Evolutionary conservation across 768 basidiomycete species (phyloP), one percentile per base, ranked within the genome.

Genomic region (Candolleomyces eurysporus): DNA sequence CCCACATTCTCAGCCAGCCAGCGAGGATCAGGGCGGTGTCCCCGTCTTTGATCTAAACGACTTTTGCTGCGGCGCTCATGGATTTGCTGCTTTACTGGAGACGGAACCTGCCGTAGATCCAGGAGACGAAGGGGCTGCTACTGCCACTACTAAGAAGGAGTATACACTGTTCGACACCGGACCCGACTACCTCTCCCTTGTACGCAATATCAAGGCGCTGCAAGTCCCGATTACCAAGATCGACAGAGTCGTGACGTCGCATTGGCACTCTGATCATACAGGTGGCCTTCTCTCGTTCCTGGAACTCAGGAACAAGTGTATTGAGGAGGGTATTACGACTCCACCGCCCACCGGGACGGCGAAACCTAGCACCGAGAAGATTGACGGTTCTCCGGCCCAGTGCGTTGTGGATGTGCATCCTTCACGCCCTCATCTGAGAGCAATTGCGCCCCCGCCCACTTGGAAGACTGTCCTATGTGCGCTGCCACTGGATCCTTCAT

Each of bases 141-240:
- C 55, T 48, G 16, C 31, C 3, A 30, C 43, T 8, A 49, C 42
- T 68, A 87, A 86, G 82, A 89, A 79, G 90, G 87, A 2, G 78
- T 82, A 61, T n/a, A 86, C 85, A 16, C 79, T 94, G 40, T 92
- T 95, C 68, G 93, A 95, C 73, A 88, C 90, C 16, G 93, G 93
- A 0, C 93, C 92, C 9, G 92, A 94, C 68, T 83, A 84, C 16
- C 78, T 76, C 22, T 86, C 89, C 30, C 84, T 95, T 63, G 81
- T 85, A n/a, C 85, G 90, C 55, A 94, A 94, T 72, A 70, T 86
- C 26, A 72, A 72, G 5, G 83, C 86, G 4, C 79, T 94, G 78
- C 76, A 84, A 21, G 68, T 85, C 0, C 81, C 82, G 2, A 71
- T 85, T 9, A 74, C 79, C 39, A 71, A 77, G 43, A 78, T 95